Evolutionary conservation across 192 early-diverging fungal genomes (phyloP).

Genomic region (Coemansia furcata): DNA sequence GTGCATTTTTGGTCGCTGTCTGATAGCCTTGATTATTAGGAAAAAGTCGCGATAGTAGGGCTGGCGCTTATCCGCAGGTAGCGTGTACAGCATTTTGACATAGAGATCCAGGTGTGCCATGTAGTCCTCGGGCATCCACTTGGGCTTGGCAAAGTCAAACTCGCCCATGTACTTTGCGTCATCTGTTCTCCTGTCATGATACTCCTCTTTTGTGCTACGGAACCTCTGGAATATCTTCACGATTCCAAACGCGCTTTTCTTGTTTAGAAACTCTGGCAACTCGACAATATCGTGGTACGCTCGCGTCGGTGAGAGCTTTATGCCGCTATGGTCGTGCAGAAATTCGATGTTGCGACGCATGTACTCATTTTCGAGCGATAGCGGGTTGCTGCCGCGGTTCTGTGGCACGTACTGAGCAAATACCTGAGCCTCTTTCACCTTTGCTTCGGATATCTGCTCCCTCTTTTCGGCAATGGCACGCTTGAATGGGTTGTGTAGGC

Average conservation of each 20-base stretch:
- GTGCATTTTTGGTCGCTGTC: slow-evolving; percentile 27
- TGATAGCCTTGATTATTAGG: slow-evolving; percentile 44
- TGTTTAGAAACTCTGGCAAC: not conserved
- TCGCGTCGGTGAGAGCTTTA: slow-evolving; percentile 29
- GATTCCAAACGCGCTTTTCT: slow-evolving; percentile 7
- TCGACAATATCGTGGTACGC: not conserved
- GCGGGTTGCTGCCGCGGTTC: slow-evolving; percentile 15
- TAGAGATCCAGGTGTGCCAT: slow-evolving; percentile 23
- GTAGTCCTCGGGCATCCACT: slow-evolving; percentile 3
- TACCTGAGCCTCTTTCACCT: not conserved
- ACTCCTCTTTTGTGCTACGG: slow-evolving; percentile 2
- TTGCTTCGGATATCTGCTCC: not conserved
- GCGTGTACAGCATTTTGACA: slow-evolving; percentile 11
- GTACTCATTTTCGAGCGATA: slow-evolving; percentile 17
- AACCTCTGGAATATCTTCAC: slow-evolving; percentile 10
- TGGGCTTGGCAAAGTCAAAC: slow-evolving; percentile 27
- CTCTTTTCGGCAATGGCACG: not conserved
- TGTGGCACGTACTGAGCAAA: not conserved
- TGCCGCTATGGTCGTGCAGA: slow-evolving; percentile 14
- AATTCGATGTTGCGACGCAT: slow-evolving; percentile 8
- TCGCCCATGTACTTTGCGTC: slow-evolving; percentile 10
- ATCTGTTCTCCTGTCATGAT: not conserved
- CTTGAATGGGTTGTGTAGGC: slow-evolving; percentile 40
- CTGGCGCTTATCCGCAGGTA: not conserved
- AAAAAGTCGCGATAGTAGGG: slow-evolving; percentile 40